Conservation (phyloP, 306 rosid genomes). For the Vigna mungo region DNA sequence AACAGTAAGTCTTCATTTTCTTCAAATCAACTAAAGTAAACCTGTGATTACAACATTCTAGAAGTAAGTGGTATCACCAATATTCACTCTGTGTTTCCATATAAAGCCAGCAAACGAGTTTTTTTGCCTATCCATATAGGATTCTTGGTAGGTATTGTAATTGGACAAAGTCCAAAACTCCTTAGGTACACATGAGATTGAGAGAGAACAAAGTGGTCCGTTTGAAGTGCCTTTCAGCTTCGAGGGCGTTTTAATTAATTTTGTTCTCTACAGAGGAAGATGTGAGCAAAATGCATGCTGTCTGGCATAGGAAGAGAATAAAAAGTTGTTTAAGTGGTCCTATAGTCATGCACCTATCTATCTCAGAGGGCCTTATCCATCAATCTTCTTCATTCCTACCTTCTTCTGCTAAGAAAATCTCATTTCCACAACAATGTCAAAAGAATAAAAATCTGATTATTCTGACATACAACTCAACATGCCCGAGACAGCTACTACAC, state of each 20-base stretch:
- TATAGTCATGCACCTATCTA: neutral
- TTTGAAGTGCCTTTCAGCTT: conserved; percentile 43
- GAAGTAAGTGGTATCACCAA: no score
- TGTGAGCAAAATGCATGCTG: conserved; percentile 23
- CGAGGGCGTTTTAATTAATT: conserved; percentile 48
- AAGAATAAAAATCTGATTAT: conserved; percentile 25
- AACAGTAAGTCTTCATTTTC: no score
- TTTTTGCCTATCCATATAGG: conserved; percentile 41
- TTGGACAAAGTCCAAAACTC: conserved; percentile 20
- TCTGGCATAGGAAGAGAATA: conserved; percentile 51
- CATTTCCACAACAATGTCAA: conserved; percentile 35
- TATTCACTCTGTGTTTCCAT: no score
- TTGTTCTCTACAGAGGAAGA: conserved; percentile 46
- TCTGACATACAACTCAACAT: conserved; percentile 32
- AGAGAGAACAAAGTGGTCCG: conserved; percentile 38
- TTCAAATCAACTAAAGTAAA: no score
- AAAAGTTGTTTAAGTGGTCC: conserved; percentile 58
- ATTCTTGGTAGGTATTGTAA: conserved; percentile 30
- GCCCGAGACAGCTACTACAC: conserved; percentile 29
- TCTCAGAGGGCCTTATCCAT: conserved; percentile 45
- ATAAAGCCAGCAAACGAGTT: conserved; percentile 11
- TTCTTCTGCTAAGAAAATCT: conserved; percentile 33
- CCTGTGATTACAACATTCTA: no score
- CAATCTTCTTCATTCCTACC: conserved; percentile 41
- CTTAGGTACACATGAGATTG: conserved; percentile 22